Evolutionary conservation across 805 yeast species (phyloP).

Genomic region (Zygosaccharomyces rouxii): DNA sequence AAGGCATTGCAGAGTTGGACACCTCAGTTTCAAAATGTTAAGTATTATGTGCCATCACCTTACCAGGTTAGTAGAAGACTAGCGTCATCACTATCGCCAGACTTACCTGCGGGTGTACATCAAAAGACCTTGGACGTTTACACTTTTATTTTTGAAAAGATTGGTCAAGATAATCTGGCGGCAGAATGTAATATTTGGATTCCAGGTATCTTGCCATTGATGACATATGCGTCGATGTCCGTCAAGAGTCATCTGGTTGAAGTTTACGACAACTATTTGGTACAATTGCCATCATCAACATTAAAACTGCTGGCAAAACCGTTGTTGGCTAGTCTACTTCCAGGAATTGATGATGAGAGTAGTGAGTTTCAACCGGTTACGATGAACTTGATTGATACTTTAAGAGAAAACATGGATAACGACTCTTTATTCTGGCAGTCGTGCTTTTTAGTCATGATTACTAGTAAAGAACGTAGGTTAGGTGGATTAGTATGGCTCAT

Average conservation of each 20-base stretch:
- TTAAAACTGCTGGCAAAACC: conserved; percentile 62
- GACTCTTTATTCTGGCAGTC: conserved; percentile 85
- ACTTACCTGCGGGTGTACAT: conserved; percentile 93
- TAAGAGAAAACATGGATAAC: conserved; percentile 54
- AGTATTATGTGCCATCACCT: conserved; percentile 63
- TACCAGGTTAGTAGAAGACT: conserved; percentile 64
- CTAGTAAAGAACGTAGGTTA: conserved; percentile 71
- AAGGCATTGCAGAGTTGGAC: conserved; percentile 59
- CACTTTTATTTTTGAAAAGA: conserved; percentile 57
- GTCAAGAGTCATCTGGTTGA: conserved; percentile 75
- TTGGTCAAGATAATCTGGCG: conserved; percentile 54
- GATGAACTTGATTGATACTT: conserved; percentile 53
- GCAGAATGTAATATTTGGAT: conserved; percentile 70
- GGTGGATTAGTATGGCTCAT: conserved; percentile 78
- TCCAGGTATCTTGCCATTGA: conserved; percentile 86
- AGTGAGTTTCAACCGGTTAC: conserved; percentile 71
- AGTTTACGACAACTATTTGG: conserved; percentile 52
- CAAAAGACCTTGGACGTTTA: conserved; percentile 80
- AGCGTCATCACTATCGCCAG: conserved; percentile 74
- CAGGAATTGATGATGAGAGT: conserved; percentile 90
- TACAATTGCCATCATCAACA: conserved; percentile 45
- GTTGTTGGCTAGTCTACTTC: conserved; percentile 64
- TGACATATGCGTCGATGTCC: conserved; percentile 83
- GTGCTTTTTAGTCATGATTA: conserved; percentile 66
- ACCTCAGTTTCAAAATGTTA: conserved; percentile 35